Base-by-base conservation (phyloP, 2,329 filamentous ascomycete species). In the Scedosporium apiospermum region DNA sequence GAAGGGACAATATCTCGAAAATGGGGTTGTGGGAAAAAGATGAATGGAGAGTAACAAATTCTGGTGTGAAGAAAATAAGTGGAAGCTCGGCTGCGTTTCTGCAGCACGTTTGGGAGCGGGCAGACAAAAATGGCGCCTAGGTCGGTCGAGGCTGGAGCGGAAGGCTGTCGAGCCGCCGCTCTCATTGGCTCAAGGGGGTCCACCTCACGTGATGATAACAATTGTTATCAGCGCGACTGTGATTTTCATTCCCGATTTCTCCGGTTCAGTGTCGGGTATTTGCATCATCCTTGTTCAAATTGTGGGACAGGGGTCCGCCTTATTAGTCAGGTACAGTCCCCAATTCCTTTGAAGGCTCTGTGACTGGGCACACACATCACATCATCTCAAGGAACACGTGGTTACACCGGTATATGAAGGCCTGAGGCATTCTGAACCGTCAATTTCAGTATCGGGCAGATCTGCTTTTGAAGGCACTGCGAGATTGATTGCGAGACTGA, bases 91-190 rank as follows among this genome's bases (percentile, higher is more conserved):
- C 59, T 61, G 59, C 30, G 23, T 30, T 55, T 23, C 59, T 21
- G 23, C 42, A 21, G 41, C 16, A 61, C 16, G 59, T 26, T 34
- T 51, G 16, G 59, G 21, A 27, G 34, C 59, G 42, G 59, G 59
- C 42, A 30, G 59, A 60, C 59, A 51, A 61, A 61, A 61, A 61
- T 61, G 44, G 59, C 59, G 59, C 59, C 59, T 46, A 26, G 44
- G 27, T 27, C 26, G 59, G 59, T 61, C 59, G 41, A 61, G 59
- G 59, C 59, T 61, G 59, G 59, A 27, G 16, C n/a, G 44, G n/a
- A 61, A 53, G 59, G 59, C 44, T 53, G 59, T 7, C 9, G 16
- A 18, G 42, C 6, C 18, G 14, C 26, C 6, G 7, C 12, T 18
- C 16, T 53, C 16, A 61, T 61, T 61, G 59, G 59, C 34, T 49